A percentile compares a stretch with the other conserved stretches of the same genome.
Evolutionary conservation across 805 yeast genomes (phyloP).

Genomic region (Lipomyces orientalis): DNA sequence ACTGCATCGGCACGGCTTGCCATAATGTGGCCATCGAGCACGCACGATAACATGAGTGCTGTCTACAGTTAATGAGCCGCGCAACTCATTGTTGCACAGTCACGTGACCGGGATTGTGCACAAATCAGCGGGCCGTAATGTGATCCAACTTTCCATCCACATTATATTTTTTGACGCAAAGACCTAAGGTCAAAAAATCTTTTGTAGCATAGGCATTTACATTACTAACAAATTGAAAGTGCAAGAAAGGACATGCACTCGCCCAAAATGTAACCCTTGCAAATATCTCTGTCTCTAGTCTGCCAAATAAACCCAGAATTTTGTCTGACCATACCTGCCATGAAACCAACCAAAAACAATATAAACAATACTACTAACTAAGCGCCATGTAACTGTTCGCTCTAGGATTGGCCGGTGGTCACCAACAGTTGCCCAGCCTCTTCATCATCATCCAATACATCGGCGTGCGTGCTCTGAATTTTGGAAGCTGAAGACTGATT

Average conservation of each 20-base stretch:
- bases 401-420: not conserved
- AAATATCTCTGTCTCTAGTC: not conserved
- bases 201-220: not conserved
- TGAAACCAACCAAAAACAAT: not conserved
- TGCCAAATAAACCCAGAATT: not conserved
- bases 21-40: too few relatives aligned
- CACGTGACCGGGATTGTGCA: too few relatives aligned
- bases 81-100: too few relatives aligned
- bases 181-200: too few relatives aligned
- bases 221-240: not conserved
- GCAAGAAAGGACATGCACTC: not conserved
- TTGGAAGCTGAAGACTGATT: not conserved
- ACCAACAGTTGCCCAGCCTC: not conserved
- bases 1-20: too few relatives aligned
- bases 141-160: not conserved
- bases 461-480: not conserved
- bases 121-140: too few relatives aligned
- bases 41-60: too few relatives aligned
- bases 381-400: not conserved
- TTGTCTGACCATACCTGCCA: not conserved
- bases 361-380: not conserved
- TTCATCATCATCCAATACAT: not conserved
- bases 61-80: too few relatives aligned
- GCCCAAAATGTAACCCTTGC: not conserved
- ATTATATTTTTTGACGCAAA: not conserved